Percentiles rank a stretch among this genome's conserved stretches.
These are phyloP conservation scores for Ganoderma meredithae DNA, from an alignment of 1,284 basidiomycete genomes.

Conservation along the genomic window DNA sequence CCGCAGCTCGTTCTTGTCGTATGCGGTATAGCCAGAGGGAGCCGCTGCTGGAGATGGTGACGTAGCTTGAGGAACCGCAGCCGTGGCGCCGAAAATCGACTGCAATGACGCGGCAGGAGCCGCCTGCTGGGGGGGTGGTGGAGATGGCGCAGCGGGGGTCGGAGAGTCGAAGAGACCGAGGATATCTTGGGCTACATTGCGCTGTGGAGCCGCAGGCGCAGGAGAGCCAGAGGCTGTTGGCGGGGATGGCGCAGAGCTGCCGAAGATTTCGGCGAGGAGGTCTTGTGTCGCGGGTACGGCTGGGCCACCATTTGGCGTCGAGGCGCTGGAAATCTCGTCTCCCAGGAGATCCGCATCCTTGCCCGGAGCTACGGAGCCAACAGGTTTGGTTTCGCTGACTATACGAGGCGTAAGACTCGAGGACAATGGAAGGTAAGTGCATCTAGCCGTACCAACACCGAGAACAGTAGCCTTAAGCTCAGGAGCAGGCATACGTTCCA, in stretches of 20 bases:
- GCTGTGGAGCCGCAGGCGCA: slow-evolving; percentile 53
- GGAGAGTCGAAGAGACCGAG: slow-evolving; percentile 83
- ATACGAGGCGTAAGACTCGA: slow-evolving; percentile 6
- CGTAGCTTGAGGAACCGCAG: slow-evolving; percentile 45
- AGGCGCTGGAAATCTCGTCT: slow-evolving; percentile 66
- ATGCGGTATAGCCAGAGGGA: slow-evolving; percentile 83
- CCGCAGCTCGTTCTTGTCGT: slow-evolving; percentile 90
- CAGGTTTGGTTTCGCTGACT: slow-evolving; percentile 95
- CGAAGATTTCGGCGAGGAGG: slow-evolving; percentile 94
- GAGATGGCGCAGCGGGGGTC: slow-evolving; percentile 39
- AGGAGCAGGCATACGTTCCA: slow-evolving; percentile 98
- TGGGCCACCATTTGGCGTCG: slow-evolving; percentile 43
- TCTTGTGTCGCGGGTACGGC: slow-evolving; percentile 83
- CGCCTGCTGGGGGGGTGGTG: slow-evolving; percentile 45
- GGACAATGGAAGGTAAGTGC: not conserved
- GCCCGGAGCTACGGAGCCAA: slow-evolving; percentile 84
- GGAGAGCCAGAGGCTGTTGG: slow-evolving; percentile 46
- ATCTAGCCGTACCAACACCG: slow-evolving; percentile 72
- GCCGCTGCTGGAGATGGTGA: slow-evolving; percentile 55
- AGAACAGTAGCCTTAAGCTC: slow-evolving; percentile 95
- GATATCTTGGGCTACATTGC: slow-evolving; percentile 87
- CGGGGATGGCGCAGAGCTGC: slow-evolving; percentile 56
- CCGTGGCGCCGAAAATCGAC: slow-evolving; percentile 34
- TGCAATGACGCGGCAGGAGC: slow-evolving; percentile 39
- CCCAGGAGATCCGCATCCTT: slow-evolving; percentile 74